Evolutionary conservation across 352 stramenopile genomes (phyloP).

Genomic region (Globisporangium mamillatum): DNA sequence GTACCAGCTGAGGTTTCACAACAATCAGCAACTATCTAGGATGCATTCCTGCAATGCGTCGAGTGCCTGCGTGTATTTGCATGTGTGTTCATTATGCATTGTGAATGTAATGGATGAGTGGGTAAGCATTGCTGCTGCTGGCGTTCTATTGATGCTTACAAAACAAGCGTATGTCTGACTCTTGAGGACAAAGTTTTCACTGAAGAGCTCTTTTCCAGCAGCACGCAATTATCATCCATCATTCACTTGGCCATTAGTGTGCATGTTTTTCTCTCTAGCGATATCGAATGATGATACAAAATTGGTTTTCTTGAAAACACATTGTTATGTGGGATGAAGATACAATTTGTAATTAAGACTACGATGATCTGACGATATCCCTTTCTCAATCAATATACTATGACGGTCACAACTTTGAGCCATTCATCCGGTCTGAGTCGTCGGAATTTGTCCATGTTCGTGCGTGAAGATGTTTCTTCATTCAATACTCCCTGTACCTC

Average conservation of each 20-base stretch:
- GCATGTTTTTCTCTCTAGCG: not conserved
- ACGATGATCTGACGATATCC: slow-evolving; percentile 82
- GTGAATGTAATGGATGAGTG: slow-evolving; percentile 4
- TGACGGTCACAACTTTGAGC: too few species aligned
- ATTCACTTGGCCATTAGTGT: not conserved
- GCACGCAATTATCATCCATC: not conserved
- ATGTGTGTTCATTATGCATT: slow-evolving; percentile 8
- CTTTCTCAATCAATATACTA: not conserved
- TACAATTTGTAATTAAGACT: slow-evolving; percentile 66
- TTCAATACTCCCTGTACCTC: too few species aligned
- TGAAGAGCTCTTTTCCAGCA: slow-evolving; percentile 36
- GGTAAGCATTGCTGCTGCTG: not conserved
- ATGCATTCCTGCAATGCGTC: not conserved
- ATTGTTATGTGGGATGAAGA: slow-evolving; percentile 63
- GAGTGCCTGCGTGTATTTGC: not conserved
- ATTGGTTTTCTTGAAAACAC: slow-evolving; percentile 50
- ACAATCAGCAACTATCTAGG: not conserved
- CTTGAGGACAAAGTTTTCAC: slow-evolving; percentile 61
- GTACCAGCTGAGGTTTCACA: slow-evolving; percentile 83
- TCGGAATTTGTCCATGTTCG: too few species aligned
- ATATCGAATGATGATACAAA: slow-evolving; percentile 72
- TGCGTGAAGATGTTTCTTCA: too few species aligned
- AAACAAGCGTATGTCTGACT: slow-evolving; percentile 89
- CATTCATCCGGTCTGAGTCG: too few species aligned
- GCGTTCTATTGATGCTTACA: slow-evolving; percentile 60